phyloP scores from a whole-genome alignment of 2,329 filamentous ascomycete species.

The Colletotrichum sp. region DNA sequence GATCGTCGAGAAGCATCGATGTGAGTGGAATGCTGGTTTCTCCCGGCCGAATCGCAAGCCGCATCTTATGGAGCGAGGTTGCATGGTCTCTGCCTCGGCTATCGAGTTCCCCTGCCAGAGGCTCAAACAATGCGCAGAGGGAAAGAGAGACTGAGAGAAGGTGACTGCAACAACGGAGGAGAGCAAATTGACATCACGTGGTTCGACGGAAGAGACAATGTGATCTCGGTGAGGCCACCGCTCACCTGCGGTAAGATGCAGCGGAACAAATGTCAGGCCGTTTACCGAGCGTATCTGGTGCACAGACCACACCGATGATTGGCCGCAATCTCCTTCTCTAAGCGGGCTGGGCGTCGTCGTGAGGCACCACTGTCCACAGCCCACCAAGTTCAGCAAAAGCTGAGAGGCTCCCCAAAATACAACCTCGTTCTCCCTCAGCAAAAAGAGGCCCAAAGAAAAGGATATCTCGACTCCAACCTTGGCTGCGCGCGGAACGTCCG shows the following conservation, averaged over 20 bases:
- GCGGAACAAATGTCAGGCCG: neutral
- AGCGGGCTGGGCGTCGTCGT: constrained; percentile 18
- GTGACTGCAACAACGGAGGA: neutral
- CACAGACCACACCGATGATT: constrained; percentile 9
- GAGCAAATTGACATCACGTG: neutral
- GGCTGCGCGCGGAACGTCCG: neutral
- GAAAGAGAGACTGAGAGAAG: neutral
- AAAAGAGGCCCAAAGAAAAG: neutral
- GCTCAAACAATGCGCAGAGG: neutral
- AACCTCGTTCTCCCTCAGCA: neutral
- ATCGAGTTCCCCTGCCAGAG: neutral
- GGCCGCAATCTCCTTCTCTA: constrained; percentile 8
- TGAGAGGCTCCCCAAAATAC: constrained; percentile 17
- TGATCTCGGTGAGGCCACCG: neutral
- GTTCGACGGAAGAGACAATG: neutral
- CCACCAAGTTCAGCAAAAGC: constrained; percentile 22
- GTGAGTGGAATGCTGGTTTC: neutral
- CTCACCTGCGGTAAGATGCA: neutral
- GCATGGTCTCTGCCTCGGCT: neutral
- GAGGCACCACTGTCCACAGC: constrained; percentile 17
- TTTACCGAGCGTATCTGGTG: neutral
- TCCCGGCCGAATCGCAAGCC: neutral
- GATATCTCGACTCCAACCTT: neutral
- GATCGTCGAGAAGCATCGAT: neutral
- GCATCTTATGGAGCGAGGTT: neutral